A percentile compares a stretch with the other conserved stretches of the same genome.
These are phyloP conservation scores for Paecilomyces sp. DNA, from an alignment of 2,329 filamentous ascomycete species.

Conservation along the genomic window DNA sequence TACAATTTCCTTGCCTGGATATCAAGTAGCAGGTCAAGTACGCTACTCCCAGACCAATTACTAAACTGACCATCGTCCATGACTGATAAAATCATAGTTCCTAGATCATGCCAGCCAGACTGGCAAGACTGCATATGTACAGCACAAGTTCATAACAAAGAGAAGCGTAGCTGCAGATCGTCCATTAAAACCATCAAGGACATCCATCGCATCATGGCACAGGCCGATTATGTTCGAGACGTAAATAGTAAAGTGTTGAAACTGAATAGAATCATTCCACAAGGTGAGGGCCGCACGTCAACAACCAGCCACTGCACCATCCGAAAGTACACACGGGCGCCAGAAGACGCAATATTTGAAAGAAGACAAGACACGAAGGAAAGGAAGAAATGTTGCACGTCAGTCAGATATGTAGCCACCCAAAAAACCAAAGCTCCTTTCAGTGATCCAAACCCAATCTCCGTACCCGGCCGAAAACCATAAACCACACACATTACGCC, in stretches of 20 bases:
- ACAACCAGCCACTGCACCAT: neutral
- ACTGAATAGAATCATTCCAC: neutral
- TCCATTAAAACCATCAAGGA: neutral
- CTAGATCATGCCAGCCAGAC: neutral
- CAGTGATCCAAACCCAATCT: neutral
- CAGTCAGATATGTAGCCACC: neutral
- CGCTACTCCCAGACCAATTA: no score
- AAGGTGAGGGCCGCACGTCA: neutral
- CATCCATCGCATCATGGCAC: neutral
- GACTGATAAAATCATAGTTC: neutral
- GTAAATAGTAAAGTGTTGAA: neutral
- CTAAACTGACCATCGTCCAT: no score
- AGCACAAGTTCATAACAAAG: neutral
- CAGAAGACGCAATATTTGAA: neutral
- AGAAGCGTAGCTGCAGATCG: neutral
- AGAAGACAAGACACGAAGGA: neutral
- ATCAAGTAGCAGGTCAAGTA: no score
- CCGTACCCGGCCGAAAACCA: neutral
- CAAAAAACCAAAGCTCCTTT: neutral
- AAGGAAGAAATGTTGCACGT: neutral
- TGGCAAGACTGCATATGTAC: neutral
- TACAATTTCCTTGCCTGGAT: no score
- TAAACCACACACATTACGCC: neutral
- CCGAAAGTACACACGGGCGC: neutral
- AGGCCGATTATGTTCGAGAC: neutral